phyloP scores from a whole-genome alignment of 2,329 filamentous ascomycete species.

The Periconia macrospinosa region DNA sequence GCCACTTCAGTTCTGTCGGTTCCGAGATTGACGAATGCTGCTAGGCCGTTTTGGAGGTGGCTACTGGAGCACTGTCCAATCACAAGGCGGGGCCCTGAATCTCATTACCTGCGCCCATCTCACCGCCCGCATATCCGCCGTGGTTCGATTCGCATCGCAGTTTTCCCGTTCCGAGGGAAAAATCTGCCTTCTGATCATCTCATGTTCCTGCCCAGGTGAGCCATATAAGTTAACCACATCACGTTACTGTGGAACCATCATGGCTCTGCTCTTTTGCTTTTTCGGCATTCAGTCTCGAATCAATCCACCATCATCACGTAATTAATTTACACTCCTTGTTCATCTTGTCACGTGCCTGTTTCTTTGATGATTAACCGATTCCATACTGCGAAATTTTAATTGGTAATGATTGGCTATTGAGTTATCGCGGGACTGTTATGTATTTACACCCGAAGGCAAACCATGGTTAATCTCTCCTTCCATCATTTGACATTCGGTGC shows the following conservation, averaged over 20 bases:
- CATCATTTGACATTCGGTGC: neutral
- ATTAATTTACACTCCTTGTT: too few species aligned
- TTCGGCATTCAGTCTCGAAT: neutral
- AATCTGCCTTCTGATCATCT: too few species aligned
- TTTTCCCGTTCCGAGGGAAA: too few species aligned
- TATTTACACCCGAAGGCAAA: too few species aligned
- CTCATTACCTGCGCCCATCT: neutral
- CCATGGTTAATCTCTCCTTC: neutral
- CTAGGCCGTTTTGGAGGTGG: neutral
- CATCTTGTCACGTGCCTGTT: too few species aligned
- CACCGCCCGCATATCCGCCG: neutral
- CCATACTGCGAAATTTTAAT: too few species aligned
- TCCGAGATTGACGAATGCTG: neutral
- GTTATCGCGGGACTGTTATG: too few species aligned
- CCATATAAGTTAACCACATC: neutral
- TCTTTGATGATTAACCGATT: too few species aligned
- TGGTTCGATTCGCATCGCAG: too few species aligned
- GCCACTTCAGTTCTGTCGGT: neutral
- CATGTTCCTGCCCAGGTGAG: too few species aligned
- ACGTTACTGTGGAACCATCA: neutral
- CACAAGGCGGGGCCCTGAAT: neutral
- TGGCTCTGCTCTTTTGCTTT: neutral
- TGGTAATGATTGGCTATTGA: too few species aligned
- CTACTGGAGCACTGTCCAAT: neutral
- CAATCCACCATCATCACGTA: neutral